These are phyloP conservation scores for Coprinopsis marcescibilis DNA, from an alignment of 768 basidiomycete species.

Conservation along the genomic window DNA sequence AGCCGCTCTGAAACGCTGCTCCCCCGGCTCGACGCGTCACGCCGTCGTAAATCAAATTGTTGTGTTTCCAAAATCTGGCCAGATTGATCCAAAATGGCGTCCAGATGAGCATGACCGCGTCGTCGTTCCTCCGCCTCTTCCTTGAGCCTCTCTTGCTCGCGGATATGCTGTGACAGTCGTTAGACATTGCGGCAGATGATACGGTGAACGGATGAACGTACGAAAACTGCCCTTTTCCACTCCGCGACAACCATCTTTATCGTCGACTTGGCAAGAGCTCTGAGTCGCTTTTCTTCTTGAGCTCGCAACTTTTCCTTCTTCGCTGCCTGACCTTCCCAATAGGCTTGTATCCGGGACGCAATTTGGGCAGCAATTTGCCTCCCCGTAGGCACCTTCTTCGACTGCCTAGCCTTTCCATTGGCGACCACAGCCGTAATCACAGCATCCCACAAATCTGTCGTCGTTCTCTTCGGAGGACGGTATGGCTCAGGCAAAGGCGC, in stretches of 20 bases:
- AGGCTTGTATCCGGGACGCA: constrained; percentile 58
- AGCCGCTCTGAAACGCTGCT: constrained; percentile 37
- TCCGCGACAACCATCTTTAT: constrained; percentile 64
- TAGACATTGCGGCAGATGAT: neutral
- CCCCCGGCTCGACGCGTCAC: constrained; percentile 47
- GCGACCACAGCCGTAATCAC: constrained; percentile 43
- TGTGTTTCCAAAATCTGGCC: constrained; percentile 84
- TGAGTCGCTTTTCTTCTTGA: constrained; percentile 63
- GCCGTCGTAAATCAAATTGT: constrained; percentile 56
- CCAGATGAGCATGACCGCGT: constrained; percentile 79
- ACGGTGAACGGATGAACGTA: constrained; percentile 31
- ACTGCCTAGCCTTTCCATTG: constrained; percentile 11
- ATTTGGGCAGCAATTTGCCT: constrained; percentile 46
- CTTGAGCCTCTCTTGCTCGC: constrained; percentile 58
- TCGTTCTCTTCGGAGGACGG: constrained; percentile 26
- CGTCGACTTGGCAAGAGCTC: constrained; percentile 64
- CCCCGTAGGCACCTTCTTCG: constrained; percentile 20
- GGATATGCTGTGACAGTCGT: constrained; percentile 49
- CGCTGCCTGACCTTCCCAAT: constrained; percentile 68
- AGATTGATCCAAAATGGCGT: constrained; percentile 86
- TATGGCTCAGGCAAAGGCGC: constrained; percentile 17
- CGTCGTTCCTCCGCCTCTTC: constrained; percentile 73
- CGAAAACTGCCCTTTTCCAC: constrained; percentile 87
- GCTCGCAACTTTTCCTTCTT: constrained; percentile 53
- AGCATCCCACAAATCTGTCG: constrained; percentile 53